Percentiles rank a stretch among this genome's conserved stretches.
phyloP scores from a whole-genome alignment of 2,329 filamentous ascomycete genomes.

The Ceratocystis alfenasii region DNA sequence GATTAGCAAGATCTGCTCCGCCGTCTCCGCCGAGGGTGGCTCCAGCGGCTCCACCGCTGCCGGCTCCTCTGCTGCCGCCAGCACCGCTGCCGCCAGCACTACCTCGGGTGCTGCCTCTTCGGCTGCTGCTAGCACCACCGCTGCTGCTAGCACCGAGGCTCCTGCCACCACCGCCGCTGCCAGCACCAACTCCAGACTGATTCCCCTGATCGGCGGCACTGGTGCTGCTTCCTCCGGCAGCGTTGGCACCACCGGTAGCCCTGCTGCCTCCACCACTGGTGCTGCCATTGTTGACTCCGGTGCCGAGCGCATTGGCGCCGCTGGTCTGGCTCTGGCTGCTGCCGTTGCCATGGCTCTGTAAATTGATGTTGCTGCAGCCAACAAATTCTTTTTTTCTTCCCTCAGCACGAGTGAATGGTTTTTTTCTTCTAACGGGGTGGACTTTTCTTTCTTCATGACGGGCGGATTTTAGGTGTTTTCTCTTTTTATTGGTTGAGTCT shows the following conservation, averaged over 20 bases:
- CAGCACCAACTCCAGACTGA: neutral
- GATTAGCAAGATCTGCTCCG: conserved; percentile 26
- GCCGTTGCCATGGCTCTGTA: conserved; percentile 29
- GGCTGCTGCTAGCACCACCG: neutral
- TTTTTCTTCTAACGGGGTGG: conserved; percentile 6
- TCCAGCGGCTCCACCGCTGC: conserved; percentile 22
- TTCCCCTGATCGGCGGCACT: neutral
- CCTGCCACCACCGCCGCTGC: neutral
- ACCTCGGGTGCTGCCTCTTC: conserved; percentile 3
- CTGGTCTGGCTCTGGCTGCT: conserved; percentile 26
- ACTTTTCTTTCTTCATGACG: conserved; percentile 9
- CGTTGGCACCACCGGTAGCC: conserved; percentile 16
- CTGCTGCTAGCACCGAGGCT: neutral
- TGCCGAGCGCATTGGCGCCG: conserved; percentile 27
- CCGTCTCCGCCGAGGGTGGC: conserved; percentile 21
- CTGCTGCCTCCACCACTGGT: conserved; percentile 24
- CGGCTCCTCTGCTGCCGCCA: conserved; percentile 20
- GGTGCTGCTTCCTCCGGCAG: neutral
- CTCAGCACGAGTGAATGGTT: neutral
- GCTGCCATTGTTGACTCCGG: conserved; percentile 23
- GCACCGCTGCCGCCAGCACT: conserved; percentile 22
- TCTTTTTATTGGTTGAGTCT: neutral
- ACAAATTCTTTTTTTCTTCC: neutral
- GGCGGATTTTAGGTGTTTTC: neutral
- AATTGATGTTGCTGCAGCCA: conserved; percentile 13